Evolutionary conservation across 2,329 filamentous ascomycete species (phyloP).

Genomic region (Pseudocercospora vitis): DNA sequence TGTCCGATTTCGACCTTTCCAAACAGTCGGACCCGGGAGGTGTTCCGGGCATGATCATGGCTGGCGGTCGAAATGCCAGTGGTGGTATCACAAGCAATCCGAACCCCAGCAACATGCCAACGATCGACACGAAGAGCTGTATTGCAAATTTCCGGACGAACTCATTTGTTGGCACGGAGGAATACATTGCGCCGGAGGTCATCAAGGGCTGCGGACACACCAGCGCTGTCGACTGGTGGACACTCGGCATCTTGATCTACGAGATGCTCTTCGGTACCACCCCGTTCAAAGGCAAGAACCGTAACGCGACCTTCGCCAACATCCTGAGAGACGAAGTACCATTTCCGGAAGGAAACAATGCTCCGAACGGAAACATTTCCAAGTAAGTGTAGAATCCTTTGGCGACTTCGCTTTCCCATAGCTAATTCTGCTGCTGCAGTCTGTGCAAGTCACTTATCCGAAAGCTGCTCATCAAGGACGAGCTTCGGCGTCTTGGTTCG

Average conservation of each 20-base stretch:
- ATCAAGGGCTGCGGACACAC: constrained; percentile 99
- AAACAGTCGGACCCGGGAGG: constrained; percentile 96
- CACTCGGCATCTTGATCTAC: constrained; percentile 92
- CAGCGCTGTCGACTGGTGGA: constrained; percentile 99
- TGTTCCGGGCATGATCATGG: constrained; percentile 93
- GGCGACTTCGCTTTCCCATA: constrained; percentile 1
- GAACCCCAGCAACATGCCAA: constrained; percentile 70
- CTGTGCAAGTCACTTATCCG: constrained; percentile 95
- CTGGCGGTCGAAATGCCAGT: constrained; percentile 63
- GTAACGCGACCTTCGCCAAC: constrained; percentile 96
- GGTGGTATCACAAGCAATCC: constrained; percentile 67
- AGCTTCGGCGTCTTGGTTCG: constrained; percentile 87
- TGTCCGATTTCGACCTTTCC: constrained; percentile 96
- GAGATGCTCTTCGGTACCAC: constrained; percentile 99
- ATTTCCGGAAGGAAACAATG: constrained; percentile 84
- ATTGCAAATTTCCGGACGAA: constrained; percentile 98
- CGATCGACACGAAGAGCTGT: constrained; percentile 98
- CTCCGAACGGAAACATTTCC: constrained; percentile 82
- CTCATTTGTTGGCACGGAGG: constrained; percentile 96
- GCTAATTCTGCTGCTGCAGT: constrained; percentile 48
- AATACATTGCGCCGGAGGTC: constrained; percentile 97
- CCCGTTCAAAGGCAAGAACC: constrained; percentile 98
- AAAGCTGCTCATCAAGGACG: constrained; percentile 96
- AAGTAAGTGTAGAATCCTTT: constrained; percentile 65
- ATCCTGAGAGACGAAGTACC: constrained; percentile 93